phyloP scores from a whole-genome alignment of 176 grass and related monocot genomes.

The Cenchrus purpureus region DNA sequence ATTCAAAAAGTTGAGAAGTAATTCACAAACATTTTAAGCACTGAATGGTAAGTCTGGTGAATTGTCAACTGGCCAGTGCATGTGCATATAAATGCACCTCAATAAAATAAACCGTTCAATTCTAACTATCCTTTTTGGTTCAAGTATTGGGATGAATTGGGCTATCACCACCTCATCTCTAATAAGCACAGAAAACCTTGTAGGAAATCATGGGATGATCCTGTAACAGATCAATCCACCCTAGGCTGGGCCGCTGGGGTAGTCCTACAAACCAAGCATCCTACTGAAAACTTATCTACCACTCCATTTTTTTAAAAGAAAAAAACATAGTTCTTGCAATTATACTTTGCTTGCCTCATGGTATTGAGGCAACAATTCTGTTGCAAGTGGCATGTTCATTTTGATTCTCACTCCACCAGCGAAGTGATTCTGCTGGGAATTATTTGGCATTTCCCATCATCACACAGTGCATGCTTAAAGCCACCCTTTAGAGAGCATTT shows the following conservation, averaged over 20 bases:
- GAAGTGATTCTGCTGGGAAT: constrained; percentile 40
- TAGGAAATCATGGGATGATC: not conserved
- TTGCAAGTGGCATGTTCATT: not conserved
- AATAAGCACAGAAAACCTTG: not conserved
- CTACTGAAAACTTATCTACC: not conserved
- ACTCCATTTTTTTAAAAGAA: not conserved
- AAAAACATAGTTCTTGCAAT: not conserved
- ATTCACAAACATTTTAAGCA: constrained; percentile 18
- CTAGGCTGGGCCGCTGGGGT: not conserved
- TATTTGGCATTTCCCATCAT: constrained; percentile 37
- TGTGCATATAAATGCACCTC: not conserved
- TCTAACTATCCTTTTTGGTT: not conserved
- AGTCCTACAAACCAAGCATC: not conserved
- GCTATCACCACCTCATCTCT: not conserved
- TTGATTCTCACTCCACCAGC: constrained; percentile 51
- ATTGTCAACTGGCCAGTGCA: not conserved
- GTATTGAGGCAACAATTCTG: not conserved
- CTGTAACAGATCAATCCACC: not conserved
- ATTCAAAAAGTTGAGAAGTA: not conserved
- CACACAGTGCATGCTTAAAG: constrained; percentile 2
- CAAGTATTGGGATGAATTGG: not conserved
- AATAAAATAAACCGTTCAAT: not conserved
- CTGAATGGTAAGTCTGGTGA: not conserved
- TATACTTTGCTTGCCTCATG: constrained; percentile 25
- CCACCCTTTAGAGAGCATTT: constrained; percentile 13